These are phyloP conservation scores for Alternaria ethzedia DNA, from an alignment of 2,329 filamentous ascomycete genomes.

Conservation along the genomic window DNA sequence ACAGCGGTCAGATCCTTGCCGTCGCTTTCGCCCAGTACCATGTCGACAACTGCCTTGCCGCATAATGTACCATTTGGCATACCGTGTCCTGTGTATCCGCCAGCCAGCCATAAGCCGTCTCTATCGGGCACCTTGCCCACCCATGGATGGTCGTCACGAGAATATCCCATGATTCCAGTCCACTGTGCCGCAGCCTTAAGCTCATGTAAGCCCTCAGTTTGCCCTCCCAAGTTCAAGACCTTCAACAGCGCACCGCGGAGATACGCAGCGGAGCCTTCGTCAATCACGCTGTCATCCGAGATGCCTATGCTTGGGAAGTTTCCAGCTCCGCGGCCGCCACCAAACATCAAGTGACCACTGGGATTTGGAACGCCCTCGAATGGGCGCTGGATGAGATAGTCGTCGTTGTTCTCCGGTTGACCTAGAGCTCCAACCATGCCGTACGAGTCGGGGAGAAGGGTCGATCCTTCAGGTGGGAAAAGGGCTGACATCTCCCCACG, in stretches of 20 bases:
- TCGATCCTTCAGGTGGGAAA: constrained; percentile 58
- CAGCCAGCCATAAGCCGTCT: constrained; percentile 67
- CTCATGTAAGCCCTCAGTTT: constrained; percentile 49
- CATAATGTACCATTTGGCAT: constrained; percentile 76
- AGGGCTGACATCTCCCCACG: constrained; percentile 76
- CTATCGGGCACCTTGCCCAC: constrained; percentile 70
- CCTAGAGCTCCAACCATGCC: constrained; percentile 64
- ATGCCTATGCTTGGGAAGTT: constrained; percentile 59
- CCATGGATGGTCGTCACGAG: constrained; percentile 70
- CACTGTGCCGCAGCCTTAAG: constrained; percentile 62
- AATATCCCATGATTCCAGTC: constrained; percentile 82
- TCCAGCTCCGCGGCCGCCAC: constrained; percentile 69
- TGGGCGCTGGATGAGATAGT: constrained; percentile 77
- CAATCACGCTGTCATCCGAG: constrained; percentile 65
- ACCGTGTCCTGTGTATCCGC: constrained; percentile 74
- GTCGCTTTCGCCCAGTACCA: constrained; percentile 57
- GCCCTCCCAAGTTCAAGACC: constrained; percentile 44
- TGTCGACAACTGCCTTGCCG: constrained; percentile 67
- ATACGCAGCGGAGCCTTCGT: constrained; percentile 62
- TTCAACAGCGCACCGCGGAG: constrained; percentile 57
- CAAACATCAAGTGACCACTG: constrained; percentile 69
- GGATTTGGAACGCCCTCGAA: constrained; percentile 50
- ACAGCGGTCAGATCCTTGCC: constrained; percentile 40
- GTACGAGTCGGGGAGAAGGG: constrained; percentile 64
- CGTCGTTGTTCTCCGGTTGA: constrained; percentile 61